Evolutionary conservation across 768 basidiomycete genomes (phyloP), one percentile per base, ranked within the genome.

Genomic region (Boletus vermiculosoides): DNA sequence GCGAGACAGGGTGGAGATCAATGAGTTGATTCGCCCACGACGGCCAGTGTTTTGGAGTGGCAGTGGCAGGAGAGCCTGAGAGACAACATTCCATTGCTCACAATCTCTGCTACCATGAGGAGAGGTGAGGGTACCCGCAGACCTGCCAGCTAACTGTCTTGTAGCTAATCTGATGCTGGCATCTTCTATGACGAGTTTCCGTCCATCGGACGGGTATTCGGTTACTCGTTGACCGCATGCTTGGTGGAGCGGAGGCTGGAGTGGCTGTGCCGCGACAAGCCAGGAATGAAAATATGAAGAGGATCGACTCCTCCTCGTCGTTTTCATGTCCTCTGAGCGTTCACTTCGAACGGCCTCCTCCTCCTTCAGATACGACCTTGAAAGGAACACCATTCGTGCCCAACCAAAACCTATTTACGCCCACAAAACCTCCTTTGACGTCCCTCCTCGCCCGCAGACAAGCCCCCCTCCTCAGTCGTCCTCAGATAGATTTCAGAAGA

Each of bases 341-440:
- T 70, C 71, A 28, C 80, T 83, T 16, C 76, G 78, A 69, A 84
- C 78, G 62, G 72, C 78, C 22, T 84, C 86, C 9, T 82, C 84
- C 36, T 85, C 86, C 25, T 82, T 86, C 47, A 74, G 78, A 57
- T 77, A 77, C 57, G 80, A 81, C 70, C 79, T 77, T 66, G 76
- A 76, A 66, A 67, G 68, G 13, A 52, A 65, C 42, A 55, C 66
- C 20, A 18, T 44, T 56, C 20, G 22, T 15, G 4, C 55, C 46
- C 57, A 55, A 51, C 36, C 61, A 55, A 63, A 55, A 18, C 60
- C 58, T 9, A 36, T 60, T 22, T 55, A 60, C 12, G 34, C 57
- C 28, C 74, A 61, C 61, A 67, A 66, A 56, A 71, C 73, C 59
- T 83, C 77, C 67, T 80, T 80, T 57, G 81, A 82, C 65, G 74